Evolutionary conservation across 768 basidiomycete genomes (phyloP), one percentile per base, ranked within the genome.

Genomic region (Suillus ampliporus): DNA sequence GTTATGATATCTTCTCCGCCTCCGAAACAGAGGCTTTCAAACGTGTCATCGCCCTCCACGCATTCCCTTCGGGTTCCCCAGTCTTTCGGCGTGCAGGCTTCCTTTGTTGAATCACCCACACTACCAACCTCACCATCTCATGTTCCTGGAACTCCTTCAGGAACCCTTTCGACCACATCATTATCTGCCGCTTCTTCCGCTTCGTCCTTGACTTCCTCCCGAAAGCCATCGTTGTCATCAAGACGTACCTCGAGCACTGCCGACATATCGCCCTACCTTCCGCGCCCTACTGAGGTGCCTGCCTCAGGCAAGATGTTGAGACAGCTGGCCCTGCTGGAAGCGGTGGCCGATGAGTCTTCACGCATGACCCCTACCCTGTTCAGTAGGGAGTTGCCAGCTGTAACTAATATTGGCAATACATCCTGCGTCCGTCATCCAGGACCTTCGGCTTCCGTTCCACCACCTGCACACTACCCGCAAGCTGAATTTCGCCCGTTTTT

Each of bases 291-390:
- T 28, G 87, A 84, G 64, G 76, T 86, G 11, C 83, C 86, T 9
- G 77, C 82, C 5, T 86, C 87, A 37, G 83, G 86, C 15, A 89
- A 87, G 71, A 84, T 82, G 61, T 73, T 91, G 73, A 86, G 86
- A 73, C 91, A 88, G 66, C 79, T 89, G 28, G 90, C 90, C 2
- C 78, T 92, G 63, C 77, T 91, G 13, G 90, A 92, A 71, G 79
- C 84, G 15, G 86, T 92, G 40, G 89, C 87, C 0, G 86, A 88
- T 68, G 90, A 93, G 72, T 90, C 91, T 5, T 88, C 87, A 7
- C 81, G 83, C 63, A 82, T 88, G 80, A 82, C 85, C 28, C 81
- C 85, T 62, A 76, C 70, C 61, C 71, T 76, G 61, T 66, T 66
- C 56, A 69, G 46, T 53, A 66, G 65, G 38, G 71, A 77, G 34